Conservation (phyloP, 139 green algal species). For the Deuterostichococcus epilithicus region DNA sequence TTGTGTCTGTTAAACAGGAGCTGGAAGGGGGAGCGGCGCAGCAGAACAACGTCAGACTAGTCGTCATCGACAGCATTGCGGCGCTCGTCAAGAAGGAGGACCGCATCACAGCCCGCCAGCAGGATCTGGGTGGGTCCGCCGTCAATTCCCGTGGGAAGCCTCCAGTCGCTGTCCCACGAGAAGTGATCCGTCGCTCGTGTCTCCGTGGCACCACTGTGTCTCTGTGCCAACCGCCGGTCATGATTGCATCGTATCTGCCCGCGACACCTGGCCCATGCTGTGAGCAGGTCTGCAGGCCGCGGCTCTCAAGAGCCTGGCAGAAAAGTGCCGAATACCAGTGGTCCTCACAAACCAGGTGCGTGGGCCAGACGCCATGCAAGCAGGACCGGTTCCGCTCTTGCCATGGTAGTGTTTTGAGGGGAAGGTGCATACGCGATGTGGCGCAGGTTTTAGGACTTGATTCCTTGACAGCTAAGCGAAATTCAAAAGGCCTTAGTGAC, state of each 20-base stretch:
- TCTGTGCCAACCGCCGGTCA: not conserved
- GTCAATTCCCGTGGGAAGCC: too few relatives aligned
- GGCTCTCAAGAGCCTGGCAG: too few relatives aligned
- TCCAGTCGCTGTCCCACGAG: too few relatives aligned
- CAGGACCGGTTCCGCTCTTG: too few relatives aligned
- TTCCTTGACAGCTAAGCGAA: too few relatives aligned
- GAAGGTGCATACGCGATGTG: not conserved
- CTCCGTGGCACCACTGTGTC: not conserved
- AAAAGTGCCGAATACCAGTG: too few relatives aligned
- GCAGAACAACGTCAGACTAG: constrained; percentile 47
- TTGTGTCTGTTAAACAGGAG: too few relatives aligned
- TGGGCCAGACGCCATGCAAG: too few relatives aligned
- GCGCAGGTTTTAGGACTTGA: not conserved
- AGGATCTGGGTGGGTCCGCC: constrained; percentile 23
- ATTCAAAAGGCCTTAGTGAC: not conserved
- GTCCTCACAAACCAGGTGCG: too few relatives aligned
- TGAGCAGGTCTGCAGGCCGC: too few relatives aligned
- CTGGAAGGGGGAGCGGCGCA: too few relatives aligned
- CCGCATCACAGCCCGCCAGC: constrained; percentile 25
- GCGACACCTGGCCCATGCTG: not conserved
- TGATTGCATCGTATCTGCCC: not conserved
- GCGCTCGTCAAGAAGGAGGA: constrained; percentile 47
- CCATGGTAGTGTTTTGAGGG: too few relatives aligned
- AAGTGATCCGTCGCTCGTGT: not conserved
- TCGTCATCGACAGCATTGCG: constrained; percentile 82